phyloP scores from a whole-genome alignment of 2,329 filamentous ascomycete species.

The Ceratocystis colombiana region DNA sequence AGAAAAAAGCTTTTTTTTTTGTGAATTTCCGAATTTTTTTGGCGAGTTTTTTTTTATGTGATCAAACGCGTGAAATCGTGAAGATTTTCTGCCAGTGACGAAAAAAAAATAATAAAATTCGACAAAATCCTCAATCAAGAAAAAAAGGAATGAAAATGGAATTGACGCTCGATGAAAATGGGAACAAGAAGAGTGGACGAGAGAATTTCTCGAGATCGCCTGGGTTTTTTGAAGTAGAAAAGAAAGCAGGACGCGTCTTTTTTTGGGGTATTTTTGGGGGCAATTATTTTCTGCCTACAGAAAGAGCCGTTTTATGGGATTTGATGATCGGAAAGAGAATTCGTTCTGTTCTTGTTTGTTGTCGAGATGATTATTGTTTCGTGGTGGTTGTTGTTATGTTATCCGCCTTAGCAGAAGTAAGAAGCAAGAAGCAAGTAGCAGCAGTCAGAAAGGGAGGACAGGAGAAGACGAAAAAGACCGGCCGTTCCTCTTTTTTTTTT shows the following conservation, averaged over 20 bases:
- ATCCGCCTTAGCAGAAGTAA: not conserved
- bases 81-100: not conserved
- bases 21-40: slow-evolving; percentile 8
- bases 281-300: not conserved
- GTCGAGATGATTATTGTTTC: not conserved
- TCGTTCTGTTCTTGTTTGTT: too few species aligned
- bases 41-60: not conserved
- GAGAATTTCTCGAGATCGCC: slow-evolving; percentile 12
- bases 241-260: slow-evolving; percentile 13
- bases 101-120: not conserved
- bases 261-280: not conserved
- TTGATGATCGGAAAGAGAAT: not conserved
- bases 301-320: not conserved
- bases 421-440: too few species aligned
- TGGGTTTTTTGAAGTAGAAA: not conserved
- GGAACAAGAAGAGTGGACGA: not conserved
- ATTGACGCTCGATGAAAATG: not conserved
- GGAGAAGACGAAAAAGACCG: not conserved
- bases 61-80: slow-evolving; percentile 3
- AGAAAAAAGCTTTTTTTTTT: slow-evolving; percentile 1
- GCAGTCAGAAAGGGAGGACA: slow-evolving; percentile 8
- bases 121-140: not conserved
- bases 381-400: not conserved
- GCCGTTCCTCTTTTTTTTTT: slow-evolving; percentile 11
- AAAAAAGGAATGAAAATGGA: not conserved